phyloP scores from a whole-genome alignment of 805 yeast species.

The Zygosaccharomyces bisporus region DNA sequence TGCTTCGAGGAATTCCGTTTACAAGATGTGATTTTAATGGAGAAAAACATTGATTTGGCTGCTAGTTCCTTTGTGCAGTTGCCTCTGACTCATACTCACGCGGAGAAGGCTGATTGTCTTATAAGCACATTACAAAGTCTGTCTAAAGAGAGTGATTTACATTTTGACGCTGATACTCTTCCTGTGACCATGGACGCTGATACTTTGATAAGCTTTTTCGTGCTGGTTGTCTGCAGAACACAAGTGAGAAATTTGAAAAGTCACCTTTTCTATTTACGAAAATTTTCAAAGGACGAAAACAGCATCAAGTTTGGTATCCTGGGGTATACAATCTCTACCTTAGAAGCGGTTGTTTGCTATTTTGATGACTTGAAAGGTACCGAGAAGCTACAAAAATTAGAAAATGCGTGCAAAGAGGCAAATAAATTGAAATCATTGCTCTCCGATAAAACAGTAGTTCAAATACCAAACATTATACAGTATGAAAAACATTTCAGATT shows the following conservation, averaged over 20 bases:
- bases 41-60: slow-evolving; percentile 49
- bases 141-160: slow-evolving; percentile 33
- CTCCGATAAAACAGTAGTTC: slow-evolving; percentile 6
- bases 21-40: slow-evolving; percentile 32
- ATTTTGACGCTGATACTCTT: slow-evolving; percentile 14
- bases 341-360: slow-evolving; percentile 76
- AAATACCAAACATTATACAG: slow-evolving; percentile 26
- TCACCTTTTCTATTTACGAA: slow-evolving; percentile 62
- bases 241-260: slow-evolving; percentile 54
- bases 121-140: slow-evolving; percentile 50
- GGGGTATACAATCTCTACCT: slow-evolving; percentile 77
- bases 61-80: slow-evolving; percentile 49
- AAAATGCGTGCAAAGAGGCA: slow-evolving; percentile 2
- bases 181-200: slow-evolving; percentile 67
- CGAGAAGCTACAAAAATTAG: slow-evolving; percentile 1
- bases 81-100: slow-evolving; percentile 44
- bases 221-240: slow-evolving; percentile 66
- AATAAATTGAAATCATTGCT: slow-evolving; percentile 2
- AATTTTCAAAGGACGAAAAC: slow-evolving; percentile 46
- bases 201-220: slow-evolving; percentile 64
- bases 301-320: slow-evolving; percentile 52
- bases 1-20: slow-evolving; percentile 30
- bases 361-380: slow-evolving; percentile 35
- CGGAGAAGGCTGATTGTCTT: slow-evolving; percentile 47
- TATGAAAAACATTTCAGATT: slow-evolving; percentile 34